Evolutionary conservation across 129 eudicot genomes (phyloP).

Genomic region (Tagetes patula): DNA sequence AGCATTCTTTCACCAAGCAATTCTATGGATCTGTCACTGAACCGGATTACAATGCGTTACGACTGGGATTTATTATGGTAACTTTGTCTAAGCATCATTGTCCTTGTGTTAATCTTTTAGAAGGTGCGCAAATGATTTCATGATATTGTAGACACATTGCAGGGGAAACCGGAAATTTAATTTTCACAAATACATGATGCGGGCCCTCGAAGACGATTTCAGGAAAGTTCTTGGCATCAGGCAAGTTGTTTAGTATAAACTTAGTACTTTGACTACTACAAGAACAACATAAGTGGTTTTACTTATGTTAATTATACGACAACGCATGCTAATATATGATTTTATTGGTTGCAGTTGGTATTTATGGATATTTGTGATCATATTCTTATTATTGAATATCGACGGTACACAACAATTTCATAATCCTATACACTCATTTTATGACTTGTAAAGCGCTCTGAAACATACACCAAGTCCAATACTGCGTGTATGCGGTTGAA

Average conservation of each 20-base stretch:
- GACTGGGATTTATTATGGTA: conserved; percentile 83
- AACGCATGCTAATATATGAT: conserved; percentile 5
- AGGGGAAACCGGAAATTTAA: conserved; percentile 75
- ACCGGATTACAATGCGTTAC: conserved; percentile 74
- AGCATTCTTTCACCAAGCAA: conserved; percentile 85
- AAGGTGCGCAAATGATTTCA: conserved; percentile 10
- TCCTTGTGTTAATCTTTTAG: not conserved
- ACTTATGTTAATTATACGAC: not conserved
- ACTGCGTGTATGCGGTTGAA: no score
- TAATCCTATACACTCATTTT: no score
- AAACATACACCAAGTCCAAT: no score
- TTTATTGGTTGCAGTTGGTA: conserved; percentile 81
- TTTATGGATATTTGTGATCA: conserved; percentile 75
- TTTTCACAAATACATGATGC: conserved; percentile 95
- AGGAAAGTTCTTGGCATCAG: conserved; percentile 93
- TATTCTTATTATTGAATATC: conserved; percentile 83
- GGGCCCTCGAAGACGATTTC: conserved; percentile 91
- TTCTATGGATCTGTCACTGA: conserved; percentile 85
- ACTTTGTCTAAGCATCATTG: conserved; percentile 5
- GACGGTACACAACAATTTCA: conserved; percentile 47
- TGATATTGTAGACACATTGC: conserved; percentile 74
- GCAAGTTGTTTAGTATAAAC: conserved; percentile 40
- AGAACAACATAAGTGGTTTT: not conserved
- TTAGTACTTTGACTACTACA: not conserved
- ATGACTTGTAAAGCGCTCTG: no score